Percentiles rank a stretch among this genome's conserved stretches.
Conservation (phyloP, 768 basidiomycete species). For the Boletellus sp. region DNA sequence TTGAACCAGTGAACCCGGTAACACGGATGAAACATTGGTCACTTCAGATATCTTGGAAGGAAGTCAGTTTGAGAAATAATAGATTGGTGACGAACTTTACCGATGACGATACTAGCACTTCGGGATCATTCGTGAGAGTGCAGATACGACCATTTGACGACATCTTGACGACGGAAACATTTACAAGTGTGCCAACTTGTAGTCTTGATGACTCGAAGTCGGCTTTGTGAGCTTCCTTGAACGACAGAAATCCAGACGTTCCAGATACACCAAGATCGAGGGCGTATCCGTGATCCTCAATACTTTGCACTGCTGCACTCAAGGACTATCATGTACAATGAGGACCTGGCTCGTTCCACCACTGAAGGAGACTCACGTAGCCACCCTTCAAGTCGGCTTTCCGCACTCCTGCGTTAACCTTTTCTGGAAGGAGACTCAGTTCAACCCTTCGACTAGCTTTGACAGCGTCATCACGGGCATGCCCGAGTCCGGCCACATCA, state of each 20-base stretch:
- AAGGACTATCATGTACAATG: conserved; percentile 49
- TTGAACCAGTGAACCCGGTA: conserved; percentile 84
- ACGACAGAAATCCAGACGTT: conserved; percentile 81
- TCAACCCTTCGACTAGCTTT: conserved; percentile 77
- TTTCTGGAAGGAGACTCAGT: conserved; percentile 76
- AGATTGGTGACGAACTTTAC: conserved; percentile 39
- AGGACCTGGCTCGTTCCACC: conserved; percentile 3
- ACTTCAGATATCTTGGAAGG: conserved; percentile 65
- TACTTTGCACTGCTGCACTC: conserved; percentile 70
- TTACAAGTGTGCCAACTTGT: conserved; percentile 62
- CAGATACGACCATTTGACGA: conserved; percentile 79
- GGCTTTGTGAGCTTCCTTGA: conserved; percentile 59
- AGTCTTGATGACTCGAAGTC: conserved; percentile 36
- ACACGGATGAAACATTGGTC: conserved; percentile 70
- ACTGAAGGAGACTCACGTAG: conserved; percentile 52
- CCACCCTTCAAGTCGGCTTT: conserved; percentile 74
- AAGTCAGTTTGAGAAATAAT: conserved; percentile 1
- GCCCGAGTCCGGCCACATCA: conserved; percentile 53
- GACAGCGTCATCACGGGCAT: conserved; percentile 61
- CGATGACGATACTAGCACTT: conserved; percentile 46
- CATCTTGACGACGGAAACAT: conserved; percentile 61
- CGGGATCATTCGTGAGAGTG: conserved; percentile 56
- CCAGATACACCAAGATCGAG: conserved; percentile 78
- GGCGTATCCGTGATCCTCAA: conserved; percentile 94
- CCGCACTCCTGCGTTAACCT: conserved; percentile 76